Percentiles rank a stretch among this genome's conserved stretches.
phyloP scores from a whole-genome alignment of 768 basidiomycete species.

The Mycena epipterygia region DNA sequence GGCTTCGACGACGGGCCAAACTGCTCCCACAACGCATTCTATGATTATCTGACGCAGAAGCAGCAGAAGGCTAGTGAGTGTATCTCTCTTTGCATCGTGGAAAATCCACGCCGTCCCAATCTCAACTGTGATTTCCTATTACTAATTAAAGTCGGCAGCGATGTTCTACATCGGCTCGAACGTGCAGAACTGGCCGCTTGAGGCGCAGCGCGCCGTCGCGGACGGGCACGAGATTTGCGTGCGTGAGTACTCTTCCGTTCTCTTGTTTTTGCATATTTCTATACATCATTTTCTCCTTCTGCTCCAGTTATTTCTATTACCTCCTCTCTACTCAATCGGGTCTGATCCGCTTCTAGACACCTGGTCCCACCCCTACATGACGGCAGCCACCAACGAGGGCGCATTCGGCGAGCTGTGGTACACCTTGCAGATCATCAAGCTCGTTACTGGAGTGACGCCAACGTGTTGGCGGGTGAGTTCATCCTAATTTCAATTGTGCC shows the following conservation, averaged over 20 bases:
- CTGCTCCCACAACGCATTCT: constrained; percentile 65
- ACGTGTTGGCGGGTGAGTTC: constrained; percentile 70
- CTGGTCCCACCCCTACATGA: constrained; percentile 73
- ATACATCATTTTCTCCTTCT: not conserved
- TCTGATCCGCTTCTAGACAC: constrained; percentile 49
- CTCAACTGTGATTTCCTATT: too few species aligned
- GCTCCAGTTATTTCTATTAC: not conserved
- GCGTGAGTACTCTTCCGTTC: constrained; percentile 62
- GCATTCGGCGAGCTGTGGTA: constrained; percentile 88
- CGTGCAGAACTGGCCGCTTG: constrained; percentile 67
- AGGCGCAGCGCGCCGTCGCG: constrained; percentile 64
- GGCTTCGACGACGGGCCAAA: constrained; percentile 79
- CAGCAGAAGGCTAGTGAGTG: constrained; percentile 73
- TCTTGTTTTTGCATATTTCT: not conserved
- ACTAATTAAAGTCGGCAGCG: constrained; percentile 54
- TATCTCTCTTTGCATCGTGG: not conserved
- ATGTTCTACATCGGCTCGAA: constrained; percentile 77
- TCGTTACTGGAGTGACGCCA: constrained; percentile 68
- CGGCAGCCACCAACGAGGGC: constrained; percentile 69
- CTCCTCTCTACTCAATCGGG: not conserved
- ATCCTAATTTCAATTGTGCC: not conserved
- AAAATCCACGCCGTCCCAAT: not conserved
- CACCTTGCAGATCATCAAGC: constrained; percentile 70
- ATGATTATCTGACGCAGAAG: constrained; percentile 62
- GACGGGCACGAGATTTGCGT: constrained; percentile 74